Evolutionary conservation across 768 basidiomycete species (phyloP).

Genomic region (Candolleomyces aberdarensis): DNA sequence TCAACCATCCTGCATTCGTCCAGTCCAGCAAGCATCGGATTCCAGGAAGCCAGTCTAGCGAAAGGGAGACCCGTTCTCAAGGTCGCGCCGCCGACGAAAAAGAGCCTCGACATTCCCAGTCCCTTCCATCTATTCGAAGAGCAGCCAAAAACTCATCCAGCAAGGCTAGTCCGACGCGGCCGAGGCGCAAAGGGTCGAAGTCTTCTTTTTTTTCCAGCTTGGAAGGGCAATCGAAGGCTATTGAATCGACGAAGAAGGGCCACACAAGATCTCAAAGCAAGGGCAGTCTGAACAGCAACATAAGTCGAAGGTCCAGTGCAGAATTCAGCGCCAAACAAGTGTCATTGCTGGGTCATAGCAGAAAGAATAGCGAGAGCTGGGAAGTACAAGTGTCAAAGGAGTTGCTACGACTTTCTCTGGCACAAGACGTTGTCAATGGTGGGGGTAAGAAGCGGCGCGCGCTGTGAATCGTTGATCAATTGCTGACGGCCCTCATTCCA

Average conservation of each 20-base stretch:
- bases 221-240: slow-evolving; percentile 5
- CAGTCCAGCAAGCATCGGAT: slow-evolving; percentile 9
- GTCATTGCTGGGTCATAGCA: slow-evolving; percentile 22
- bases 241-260: slow-evolving; percentile 6
- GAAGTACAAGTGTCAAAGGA: slow-evolving; percentile 57
- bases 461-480: slow-evolving; percentile 15
- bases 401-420: slow-evolving; percentile 49
- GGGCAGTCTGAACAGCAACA: slow-evolving; percentile 23
- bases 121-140: slow-evolving; percentile 17
- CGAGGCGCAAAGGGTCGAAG: slow-evolving; percentile 1
- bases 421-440: slow-evolving; percentile 20
- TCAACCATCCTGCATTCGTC: slow-evolving; percentile 42
- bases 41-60: slow-evolving; percentile 8
- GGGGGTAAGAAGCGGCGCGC: slow-evolving; percentile 13
- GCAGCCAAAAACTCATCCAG: slow-evolving; percentile 8
- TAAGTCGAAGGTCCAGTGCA: slow-evolving; percentile 49
- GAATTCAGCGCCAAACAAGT: slow-evolving; percentile 56
- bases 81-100: neutral
- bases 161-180: slow-evolving; percentile 1
- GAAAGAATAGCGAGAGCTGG: slow-evolving; percentile 44
- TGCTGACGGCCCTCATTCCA: slow-evolving; percentile 17
- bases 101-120: slow-evolving; percentile 18
- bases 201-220: slow-evolving; percentile 1
- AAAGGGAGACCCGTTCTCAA: slow-evolving; percentile 1
- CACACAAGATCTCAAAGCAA: slow-evolving; percentile 31